Percentiles rank a stretch among this genome's conserved stretches.
These are phyloP conservation scores for Elsinoe necatrix DNA, from an alignment of 2,329 filamentous ascomycete genomes.

Conservation along the genomic window DNA sequence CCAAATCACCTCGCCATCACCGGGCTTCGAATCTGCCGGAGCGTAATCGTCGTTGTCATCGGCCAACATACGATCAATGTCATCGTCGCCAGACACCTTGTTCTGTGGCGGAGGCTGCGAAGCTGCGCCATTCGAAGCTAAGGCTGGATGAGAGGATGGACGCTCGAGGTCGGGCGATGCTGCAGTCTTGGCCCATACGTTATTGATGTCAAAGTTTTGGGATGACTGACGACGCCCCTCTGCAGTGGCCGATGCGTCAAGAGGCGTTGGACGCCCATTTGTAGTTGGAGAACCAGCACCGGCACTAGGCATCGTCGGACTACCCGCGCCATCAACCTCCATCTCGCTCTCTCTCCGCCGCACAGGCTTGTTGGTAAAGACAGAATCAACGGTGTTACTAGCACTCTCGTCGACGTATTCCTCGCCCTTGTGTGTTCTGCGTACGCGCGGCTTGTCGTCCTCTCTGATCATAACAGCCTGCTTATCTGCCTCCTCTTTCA, in stretches of 20 bases:
- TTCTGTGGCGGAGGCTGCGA: conserved; percentile 31
- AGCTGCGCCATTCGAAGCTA: conserved; percentile 31
- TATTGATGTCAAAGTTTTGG: conserved; percentile 65
- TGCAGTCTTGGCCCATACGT: conserved; percentile 68
- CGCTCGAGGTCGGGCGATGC: conserved; percentile 17
- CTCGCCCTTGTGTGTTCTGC: conserved; percentile 90
- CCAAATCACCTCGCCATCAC: conserved; percentile 68
- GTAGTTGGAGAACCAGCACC: conserved; percentile 22
- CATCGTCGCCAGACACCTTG: conserved; percentile 66
- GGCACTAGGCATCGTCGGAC: conserved; percentile 23
- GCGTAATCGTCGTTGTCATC: conserved; percentile 76
- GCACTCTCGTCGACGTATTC: conserved; percentile 66
- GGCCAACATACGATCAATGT: conserved; percentile 81
- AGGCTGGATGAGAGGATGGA: conserved; percentile 54
- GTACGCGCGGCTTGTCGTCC: conserved; percentile 66
- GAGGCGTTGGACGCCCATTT: conserved; percentile 5
- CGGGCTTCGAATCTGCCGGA: conserved; percentile 58
- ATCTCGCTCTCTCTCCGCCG: conserved; percentile 34
- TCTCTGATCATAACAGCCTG: conserved; percentile 72
- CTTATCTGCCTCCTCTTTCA: conserved; percentile 70
- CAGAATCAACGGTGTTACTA: conserved; percentile 32
- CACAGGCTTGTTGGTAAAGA: conserved; percentile 39
- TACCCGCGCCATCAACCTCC: conserved; percentile 21
- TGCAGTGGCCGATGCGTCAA: conserved; percentile 32
- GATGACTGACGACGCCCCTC: conserved; percentile 31